A percentile compares a stretch with the other conserved stretches of the same genome.
Evolutionary conservation across 2,329 filamentous ascomycete genomes (phyloP).

Genomic region (Talaromyces sp.): DNA sequence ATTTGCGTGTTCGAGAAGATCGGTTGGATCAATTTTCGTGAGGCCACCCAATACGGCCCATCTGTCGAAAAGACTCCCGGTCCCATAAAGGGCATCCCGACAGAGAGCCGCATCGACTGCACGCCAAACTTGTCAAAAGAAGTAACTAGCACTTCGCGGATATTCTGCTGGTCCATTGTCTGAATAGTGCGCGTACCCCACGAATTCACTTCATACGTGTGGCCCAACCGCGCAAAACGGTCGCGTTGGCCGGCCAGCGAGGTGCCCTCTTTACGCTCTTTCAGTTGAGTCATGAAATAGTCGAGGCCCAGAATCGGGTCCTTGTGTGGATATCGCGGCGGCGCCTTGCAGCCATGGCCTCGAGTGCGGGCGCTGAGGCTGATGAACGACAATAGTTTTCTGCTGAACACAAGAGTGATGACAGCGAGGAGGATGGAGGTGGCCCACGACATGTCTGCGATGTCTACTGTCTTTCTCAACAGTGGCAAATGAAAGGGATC

Average conservation of each 20-base stretch:
- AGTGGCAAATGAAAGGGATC: too few relatives aligned
- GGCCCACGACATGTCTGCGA: too few relatives aligned
- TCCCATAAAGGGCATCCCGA: conserved; percentile 31
- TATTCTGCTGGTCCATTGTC: conserved; percentile 3
- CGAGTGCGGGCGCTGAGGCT: neutral
- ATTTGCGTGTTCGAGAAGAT: neutral
- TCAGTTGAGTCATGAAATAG: neutral
- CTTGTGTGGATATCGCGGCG: conserved; percentile 2
- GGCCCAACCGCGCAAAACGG: neutral
- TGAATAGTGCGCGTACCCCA: neutral
- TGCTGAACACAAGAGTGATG: neutral
- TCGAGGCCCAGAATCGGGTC: conserved; percentile 4
- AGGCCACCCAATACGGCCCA: conserved; percentile 58
- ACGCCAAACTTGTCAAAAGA: conserved; percentile 6
- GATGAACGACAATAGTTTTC: neutral
- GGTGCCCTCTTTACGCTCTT: neutral
- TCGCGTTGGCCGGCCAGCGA: neutral
- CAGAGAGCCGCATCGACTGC: neutral
- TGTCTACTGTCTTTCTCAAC: too few relatives aligned
- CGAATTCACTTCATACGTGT: conserved; percentile 6
- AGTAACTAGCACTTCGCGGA: conserved; percentile 1
- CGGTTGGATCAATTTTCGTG: neutral
- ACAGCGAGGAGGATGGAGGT: too few relatives aligned
- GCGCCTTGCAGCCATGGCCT: neutral
- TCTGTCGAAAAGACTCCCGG: conserved; percentile 63